These are phyloP conservation scores for Picochlorum sp. DNA, from an alignment of 139 green algal genomes.

Conservation along the genomic window DNA sequence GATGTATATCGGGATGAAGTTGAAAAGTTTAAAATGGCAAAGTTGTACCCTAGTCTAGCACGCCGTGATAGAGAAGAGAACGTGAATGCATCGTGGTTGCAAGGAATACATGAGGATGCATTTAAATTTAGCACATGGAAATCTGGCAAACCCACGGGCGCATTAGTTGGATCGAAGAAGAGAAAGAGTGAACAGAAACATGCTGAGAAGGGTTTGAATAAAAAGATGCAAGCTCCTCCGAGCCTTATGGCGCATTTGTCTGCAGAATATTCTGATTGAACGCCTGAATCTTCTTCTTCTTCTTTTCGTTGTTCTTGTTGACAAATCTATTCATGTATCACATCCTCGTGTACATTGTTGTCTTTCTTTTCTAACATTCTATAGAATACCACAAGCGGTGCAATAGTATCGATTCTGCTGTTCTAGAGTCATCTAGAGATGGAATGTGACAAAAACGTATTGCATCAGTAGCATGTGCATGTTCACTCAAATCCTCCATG, in stretches of 20 bases:
- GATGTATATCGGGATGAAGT: slow-evolving; percentile 6
- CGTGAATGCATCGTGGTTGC: slow-evolving; percentile 43
- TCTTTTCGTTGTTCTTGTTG: too few relatives aligned
- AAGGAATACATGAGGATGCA: slow-evolving; percentile 21
- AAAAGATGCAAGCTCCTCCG: neutral
- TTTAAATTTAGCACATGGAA: slow-evolving; percentile 24
- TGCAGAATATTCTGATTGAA: slow-evolving; percentile 2
- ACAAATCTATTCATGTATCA: too few relatives aligned
- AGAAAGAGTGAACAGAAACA: neutral
- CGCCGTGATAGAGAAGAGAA: slow-evolving; percentile 30
- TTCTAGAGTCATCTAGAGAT: neutral
- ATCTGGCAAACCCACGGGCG: neutral
- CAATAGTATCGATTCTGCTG: neutral
- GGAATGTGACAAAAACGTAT: neutral
- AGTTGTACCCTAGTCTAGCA: slow-evolving; percentile 69
- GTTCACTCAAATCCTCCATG: neutral
- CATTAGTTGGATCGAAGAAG: neutral
- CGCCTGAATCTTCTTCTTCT: too few relatives aligned
- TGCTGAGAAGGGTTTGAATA: neutral
- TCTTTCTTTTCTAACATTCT: neutral
- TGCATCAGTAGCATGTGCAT: neutral
- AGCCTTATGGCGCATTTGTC: neutral
- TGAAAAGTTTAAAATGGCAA: slow-evolving; percentile 27
- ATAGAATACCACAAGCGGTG: neutral
- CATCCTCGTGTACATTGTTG: too few relatives aligned